These are phyloP conservation scores for Alternaria triticina DNA, from an alignment of 2,329 filamentous ascomycete genomes.

Conservation along the genomic window DNA sequence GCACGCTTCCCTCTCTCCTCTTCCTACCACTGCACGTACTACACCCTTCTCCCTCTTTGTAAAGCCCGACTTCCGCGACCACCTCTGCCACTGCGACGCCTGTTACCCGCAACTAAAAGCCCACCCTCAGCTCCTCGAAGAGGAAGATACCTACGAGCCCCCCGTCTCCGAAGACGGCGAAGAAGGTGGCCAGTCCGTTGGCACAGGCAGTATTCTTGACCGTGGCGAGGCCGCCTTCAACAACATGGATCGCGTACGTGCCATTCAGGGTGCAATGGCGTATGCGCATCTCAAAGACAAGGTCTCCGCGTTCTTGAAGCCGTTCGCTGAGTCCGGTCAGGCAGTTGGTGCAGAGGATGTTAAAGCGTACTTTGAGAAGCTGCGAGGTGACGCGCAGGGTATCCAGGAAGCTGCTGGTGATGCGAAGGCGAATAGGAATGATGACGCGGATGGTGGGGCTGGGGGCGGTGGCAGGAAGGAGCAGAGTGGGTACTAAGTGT, in stretches of 20 bases:
- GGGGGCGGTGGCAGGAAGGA: slow-evolving; percentile 42
- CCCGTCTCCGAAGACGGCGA: slow-evolving; percentile 71
- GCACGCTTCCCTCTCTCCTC: slow-evolving; percentile 62
- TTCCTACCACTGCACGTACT: slow-evolving; percentile 58
- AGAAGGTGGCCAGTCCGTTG: slow-evolving; percentile 63
- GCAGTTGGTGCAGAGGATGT: slow-evolving; percentile 94
- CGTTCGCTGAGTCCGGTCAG: slow-evolving; percentile 89
- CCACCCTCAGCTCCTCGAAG: slow-evolving; percentile 85
- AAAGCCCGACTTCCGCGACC: slow-evolving; percentile 76
- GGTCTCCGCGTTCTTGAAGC: slow-evolving; percentile 91
- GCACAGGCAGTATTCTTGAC: slow-evolving; percentile 84
- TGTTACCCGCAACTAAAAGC: slow-evolving; percentile 76
- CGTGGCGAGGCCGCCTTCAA: slow-evolving; percentile 90
- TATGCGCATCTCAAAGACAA: slow-evolving; percentile 97
- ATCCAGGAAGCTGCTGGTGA: slow-evolving; percentile 55
- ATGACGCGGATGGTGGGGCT: slow-evolving; percentile 27
- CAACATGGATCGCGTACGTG: slow-evolving; percentile 88
- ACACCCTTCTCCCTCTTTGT: slow-evolving; percentile 82
- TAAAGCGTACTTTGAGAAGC: slow-evolving; percentile 92
- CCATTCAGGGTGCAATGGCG: slow-evolving; percentile 95
- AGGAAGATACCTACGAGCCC: slow-evolving; percentile 93
- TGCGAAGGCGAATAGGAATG: slow-evolving; percentile 36
- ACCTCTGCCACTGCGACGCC: slow-evolving; percentile 80
- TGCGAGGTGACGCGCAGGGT: slow-evolving; percentile 83
- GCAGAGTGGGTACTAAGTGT: slow-evolving; percentile 48